phyloP scores from a whole-genome alignment of 208 protist genomes.

The Trypanosoma boissoni region DNA sequence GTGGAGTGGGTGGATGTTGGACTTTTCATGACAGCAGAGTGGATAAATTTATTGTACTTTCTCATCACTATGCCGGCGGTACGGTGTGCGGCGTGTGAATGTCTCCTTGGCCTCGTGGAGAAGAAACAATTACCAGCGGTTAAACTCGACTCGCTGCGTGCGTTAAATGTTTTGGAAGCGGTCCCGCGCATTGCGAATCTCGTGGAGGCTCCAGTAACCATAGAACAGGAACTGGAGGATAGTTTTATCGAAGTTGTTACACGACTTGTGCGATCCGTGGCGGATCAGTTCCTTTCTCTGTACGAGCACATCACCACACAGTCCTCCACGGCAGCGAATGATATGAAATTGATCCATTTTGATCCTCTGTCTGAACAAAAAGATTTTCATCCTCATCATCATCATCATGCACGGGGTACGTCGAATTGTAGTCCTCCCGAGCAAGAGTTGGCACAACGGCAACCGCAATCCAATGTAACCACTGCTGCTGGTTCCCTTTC shows the following conservation, averaged over 20 bases:
- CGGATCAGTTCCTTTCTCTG: constrained; percentile 56
- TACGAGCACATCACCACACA: constrained; percentile 34
- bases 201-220: constrained; percentile 40
- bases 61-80: constrained; percentile 33
- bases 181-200: constrained; percentile 57
- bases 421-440: too few species aligned
- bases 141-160: constrained; percentile 56
- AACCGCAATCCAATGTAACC: too few species aligned
- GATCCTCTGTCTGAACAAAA: too few species aligned
- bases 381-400: too few species aligned
- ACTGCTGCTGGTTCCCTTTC: neutral
- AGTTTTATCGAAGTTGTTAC: constrained; percentile 52
- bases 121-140: constrained; percentile 79
- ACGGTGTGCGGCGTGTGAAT: constrained; percentile 54
- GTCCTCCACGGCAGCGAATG: neutral
- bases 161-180: constrained; percentile 53
- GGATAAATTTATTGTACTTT: constrained; percentile 77
- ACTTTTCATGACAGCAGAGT: constrained; percentile 57
- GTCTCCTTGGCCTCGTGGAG: constrained; percentile 52
- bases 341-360: too few species aligned
- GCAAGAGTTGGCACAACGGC: too few species aligned
- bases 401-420: too few species aligned
- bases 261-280: constrained; percentile 44
- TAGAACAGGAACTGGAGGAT: constrained; percentile 47
- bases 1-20: constrained; percentile 75